A percentile compares a stretch with the other conserved stretches of the same genome.
phyloP scores from a whole-genome alignment of 495 filamentous ascomycete genomes.

The Penicillium lividum region DNA sequence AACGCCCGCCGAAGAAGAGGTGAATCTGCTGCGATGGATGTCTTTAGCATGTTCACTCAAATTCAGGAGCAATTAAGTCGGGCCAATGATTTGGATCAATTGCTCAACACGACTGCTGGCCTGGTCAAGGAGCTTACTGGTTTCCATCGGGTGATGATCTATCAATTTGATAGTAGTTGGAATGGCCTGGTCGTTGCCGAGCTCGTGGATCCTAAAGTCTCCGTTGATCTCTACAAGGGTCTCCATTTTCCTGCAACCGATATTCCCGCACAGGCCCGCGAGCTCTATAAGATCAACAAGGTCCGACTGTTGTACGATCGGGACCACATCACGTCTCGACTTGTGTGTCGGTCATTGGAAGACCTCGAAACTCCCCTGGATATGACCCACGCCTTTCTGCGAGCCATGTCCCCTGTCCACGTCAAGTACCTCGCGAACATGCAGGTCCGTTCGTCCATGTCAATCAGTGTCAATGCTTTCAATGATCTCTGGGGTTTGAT shows the following conservation, averaged over 20 bases:
- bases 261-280: slow-evolving; percentile 82
- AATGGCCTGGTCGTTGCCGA: slow-evolving; percentile 90
- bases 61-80: slow-evolving; percentile 61
- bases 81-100: slow-evolving; percentile 55
- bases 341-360: slow-evolving; percentile 75
- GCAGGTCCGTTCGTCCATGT: slow-evolving; percentile 90
- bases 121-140: slow-evolving; percentile 76
- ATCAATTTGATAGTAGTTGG: slow-evolving; percentile 82
- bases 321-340: slow-evolving; percentile 56
- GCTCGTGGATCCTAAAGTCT: slow-evolving; percentile 75
- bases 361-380: slow-evolving; percentile 81
- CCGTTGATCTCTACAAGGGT: slow-evolving; percentile 85
- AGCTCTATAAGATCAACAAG: slow-evolving; percentile 67
- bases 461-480: slow-evolving; percentile 87
- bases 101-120: slow-evolving; percentile 39
- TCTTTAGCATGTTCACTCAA: slow-evolving; percentile 77
- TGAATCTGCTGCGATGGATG: slow-evolving; percentile 88
- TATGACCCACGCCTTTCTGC: slow-evolving; percentile 80
- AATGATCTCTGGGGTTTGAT: slow-evolving; percentile 88
- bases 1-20: slow-evolving; percentile 74
- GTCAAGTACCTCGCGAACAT: slow-evolving; percentile 90
- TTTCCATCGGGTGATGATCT: slow-evolving; percentile 92
- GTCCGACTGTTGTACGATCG: slow-evolving; percentile 44
- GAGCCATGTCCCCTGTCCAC: slow-evolving; percentile 85
- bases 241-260: slow-evolving; percentile 90